These are phyloP conservation scores for Hypoxylon fragiforme DNA, from an alignment of 495 filamentous ascomycete species.

Conservation along the genomic window DNA sequence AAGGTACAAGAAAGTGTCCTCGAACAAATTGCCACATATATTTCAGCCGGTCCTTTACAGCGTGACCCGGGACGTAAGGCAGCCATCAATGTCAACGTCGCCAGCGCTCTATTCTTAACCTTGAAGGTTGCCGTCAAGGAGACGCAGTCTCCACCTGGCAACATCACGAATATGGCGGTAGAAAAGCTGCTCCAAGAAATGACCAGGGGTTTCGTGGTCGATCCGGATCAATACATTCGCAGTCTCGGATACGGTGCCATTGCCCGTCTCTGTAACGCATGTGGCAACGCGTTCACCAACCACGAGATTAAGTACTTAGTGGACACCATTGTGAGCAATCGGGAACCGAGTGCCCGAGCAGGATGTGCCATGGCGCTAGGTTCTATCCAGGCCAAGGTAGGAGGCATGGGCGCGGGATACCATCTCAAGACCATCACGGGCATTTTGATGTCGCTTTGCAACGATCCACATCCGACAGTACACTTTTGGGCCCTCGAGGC, in stretches of 20 bases:
- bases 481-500: constrained; percentile 96
- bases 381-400: constrained; percentile 90
- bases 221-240: constrained; percentile 82
- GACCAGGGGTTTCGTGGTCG: constrained; percentile 74
- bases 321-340: constrained; percentile 88
- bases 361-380: constrained; percentile 93
- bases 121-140: constrained; percentile 85
- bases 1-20: constrained; percentile 95
- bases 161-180: constrained; percentile 72
- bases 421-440: constrained; percentile 95
- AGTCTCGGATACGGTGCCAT: constrained; percentile 83
- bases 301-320: constrained; percentile 88
- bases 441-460: constrained; percentile 92
- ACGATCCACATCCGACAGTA: constrained; percentile 93
- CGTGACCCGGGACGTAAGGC: constrained; percentile 86
- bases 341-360: constrained; percentile 89
- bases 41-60: constrained; percentile 76
- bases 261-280: constrained; percentile 86
- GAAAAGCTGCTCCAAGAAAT: constrained; percentile 88
- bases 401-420: constrained; percentile 97
- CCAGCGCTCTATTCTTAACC: constrained; percentile 75
- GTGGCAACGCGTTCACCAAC: constrained; percentile 86
- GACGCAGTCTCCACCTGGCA: constrained; percentile 69
- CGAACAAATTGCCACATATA: constrained; percentile 86
- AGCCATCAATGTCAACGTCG: constrained; percentile 88